phyloP scores from a whole-genome alignment of 768 basidiomycete genomes.

The Trametes gibbosa region DNA sequence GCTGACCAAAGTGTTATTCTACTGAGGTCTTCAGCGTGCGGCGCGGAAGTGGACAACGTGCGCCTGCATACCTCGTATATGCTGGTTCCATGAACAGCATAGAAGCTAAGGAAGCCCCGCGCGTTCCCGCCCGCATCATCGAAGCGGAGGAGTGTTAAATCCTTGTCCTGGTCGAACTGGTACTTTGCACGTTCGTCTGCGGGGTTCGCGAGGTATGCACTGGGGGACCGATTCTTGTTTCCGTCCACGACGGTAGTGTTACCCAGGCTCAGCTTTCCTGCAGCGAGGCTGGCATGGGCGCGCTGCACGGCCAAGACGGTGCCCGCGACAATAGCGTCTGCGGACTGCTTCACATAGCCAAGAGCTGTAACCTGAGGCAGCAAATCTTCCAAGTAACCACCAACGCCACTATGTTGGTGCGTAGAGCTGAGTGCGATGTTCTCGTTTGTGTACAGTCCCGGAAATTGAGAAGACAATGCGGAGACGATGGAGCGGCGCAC shows the following conservation, averaged over 20 bases:
- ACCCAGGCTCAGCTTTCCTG: conserved; percentile 59
- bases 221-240: conserved; percentile 74
- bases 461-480: conserved; percentile 52
- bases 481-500: conserved; percentile 66
- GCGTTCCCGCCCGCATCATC: conserved; percentile 55
- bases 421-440: conserved; percentile 78
- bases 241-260: conserved; percentile 68
- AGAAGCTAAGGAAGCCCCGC: conserved; percentile 71
- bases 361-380: conserved; percentile 74
- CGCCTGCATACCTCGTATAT: conserved; percentile 56
- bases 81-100: conserved; percentile 78
- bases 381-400: conserved; percentile 75
- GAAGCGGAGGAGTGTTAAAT: conserved; percentile 65
- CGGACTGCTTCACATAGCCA: conserved; percentile 71
- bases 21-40: not conserved
- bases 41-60: too few species aligned
- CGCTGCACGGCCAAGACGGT: conserved; percentile 66
- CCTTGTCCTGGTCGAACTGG: conserved; percentile 71
- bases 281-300: conserved; percentile 60
- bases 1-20: conserved; percentile 85
- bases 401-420: conserved; percentile 75
- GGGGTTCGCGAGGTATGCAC: conserved; percentile 75
- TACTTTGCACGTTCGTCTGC: conserved; percentile 65
- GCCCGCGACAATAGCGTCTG: conserved; percentile 68
- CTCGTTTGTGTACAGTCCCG: conserved; percentile 61